Evolutionary conservation across 108 stramenopile genomes (phyloP).

Genomic region (Pseudonitzschia pungens): DNA sequence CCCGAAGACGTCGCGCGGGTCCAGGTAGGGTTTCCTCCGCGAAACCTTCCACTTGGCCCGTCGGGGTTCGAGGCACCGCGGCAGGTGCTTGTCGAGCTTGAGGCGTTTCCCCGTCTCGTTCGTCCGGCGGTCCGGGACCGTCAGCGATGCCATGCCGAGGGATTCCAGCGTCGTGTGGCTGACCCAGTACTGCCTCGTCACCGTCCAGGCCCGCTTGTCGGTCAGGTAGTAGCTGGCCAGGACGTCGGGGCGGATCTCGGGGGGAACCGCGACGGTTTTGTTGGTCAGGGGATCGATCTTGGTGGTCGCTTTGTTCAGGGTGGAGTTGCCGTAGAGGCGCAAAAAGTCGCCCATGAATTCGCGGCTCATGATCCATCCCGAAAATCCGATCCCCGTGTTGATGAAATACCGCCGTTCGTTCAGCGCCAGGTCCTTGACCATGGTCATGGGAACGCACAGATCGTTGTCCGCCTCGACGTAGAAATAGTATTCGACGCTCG

Average conservation of each 20-base stretch:
- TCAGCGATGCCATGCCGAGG: conserved; percentile 25
- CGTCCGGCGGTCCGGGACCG: conserved; percentile 20
- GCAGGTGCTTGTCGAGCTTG: conserved; percentile 36
- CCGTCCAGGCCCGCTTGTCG: conserved; percentile 33
- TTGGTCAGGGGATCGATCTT: neutral
- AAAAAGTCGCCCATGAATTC: conserved; percentile 35
- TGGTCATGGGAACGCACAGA: conserved; percentile 33
- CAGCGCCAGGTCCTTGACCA: conserved; percentile 25
- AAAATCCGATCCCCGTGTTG: conserved; percentile 38
- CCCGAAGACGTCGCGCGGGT: conserved; percentile 37
- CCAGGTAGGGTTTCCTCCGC: conserved; percentile 7
- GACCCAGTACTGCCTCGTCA: conserved; percentile 39
- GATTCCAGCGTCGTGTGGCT: conserved; percentile 30
- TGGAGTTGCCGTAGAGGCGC: conserved; percentile 10
- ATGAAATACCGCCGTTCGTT: conserved; percentile 38
- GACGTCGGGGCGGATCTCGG: conserved; percentile 23
- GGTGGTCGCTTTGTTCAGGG: neutral
- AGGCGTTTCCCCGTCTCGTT: neutral
- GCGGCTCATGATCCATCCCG: conserved; percentile 47
- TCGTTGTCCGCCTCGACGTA: conserved; percentile 44
- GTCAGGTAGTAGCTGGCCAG: conserved; percentile 29
- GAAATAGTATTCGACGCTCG: conserved; percentile 36
- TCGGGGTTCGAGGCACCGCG: conserved; percentile 41
- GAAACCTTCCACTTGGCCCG: conserved; percentile 31
- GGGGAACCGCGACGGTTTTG: neutral